phyloP scores from a whole-genome alignment of 345 rosid genomes.

The Eucalyptus camaldulensis region DNA sequence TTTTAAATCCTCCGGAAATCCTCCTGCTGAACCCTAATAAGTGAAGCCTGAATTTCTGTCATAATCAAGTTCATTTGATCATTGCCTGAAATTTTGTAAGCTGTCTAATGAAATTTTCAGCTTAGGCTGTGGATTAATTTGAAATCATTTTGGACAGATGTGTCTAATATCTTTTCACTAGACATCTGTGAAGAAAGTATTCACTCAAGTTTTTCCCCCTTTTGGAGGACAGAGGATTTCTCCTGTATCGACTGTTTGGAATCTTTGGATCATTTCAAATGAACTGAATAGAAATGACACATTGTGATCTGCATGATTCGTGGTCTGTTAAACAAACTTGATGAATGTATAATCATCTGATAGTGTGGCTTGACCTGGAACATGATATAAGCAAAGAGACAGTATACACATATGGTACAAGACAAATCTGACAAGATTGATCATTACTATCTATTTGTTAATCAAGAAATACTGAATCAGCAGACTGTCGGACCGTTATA shows the following conservation, averaged over 20 bases:
- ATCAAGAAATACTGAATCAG: not conserved
- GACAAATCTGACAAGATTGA: not conserved
- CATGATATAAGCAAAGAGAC: not conserved
- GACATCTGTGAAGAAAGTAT: not conserved
- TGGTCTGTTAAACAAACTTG: not conserved
- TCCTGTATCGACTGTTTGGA: not conserved
- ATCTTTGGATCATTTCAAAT: not conserved
- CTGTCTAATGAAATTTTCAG: not conserved
- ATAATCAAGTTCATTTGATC: not conserved
- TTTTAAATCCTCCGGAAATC: not conserved
- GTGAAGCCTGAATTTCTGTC: not conserved
- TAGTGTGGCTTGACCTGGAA: not conserved
- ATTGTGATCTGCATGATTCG: not conserved
- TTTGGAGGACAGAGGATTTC: not conserved
- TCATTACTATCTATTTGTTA: not conserved
- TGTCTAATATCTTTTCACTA: not conserved
- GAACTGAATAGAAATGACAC: not conserved
- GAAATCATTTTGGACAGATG: not conserved
- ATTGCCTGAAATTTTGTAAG: not conserved
- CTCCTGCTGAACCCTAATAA: not conserved
- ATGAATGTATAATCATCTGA: not conserved
- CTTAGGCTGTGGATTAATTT: not conserved
- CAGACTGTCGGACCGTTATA: not conserved
- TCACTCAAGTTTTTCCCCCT: not conserved
- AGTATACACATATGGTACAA: not conserved